phyloP scores from a whole-genome alignment of 192 early-diverging fungal genomes.

The Mortierella claussenii region DNA sequence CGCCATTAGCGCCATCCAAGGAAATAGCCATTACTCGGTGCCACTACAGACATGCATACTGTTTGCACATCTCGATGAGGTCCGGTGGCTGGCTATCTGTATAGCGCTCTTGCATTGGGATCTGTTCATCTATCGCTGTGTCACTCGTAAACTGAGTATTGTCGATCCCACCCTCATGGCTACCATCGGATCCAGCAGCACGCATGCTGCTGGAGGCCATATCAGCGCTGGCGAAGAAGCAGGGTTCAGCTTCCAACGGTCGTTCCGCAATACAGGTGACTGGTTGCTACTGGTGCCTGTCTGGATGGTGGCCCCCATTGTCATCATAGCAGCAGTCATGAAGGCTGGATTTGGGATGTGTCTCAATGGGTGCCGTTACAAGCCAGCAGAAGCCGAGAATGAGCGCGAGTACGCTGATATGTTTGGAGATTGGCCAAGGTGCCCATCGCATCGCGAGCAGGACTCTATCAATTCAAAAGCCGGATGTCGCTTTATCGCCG shows the following conservation, averaged over 20 bases:
- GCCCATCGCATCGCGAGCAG: neutral
- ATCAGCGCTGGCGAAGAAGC: neutral
- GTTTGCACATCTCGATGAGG: conserved; percentile 14
- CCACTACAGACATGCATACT: conserved; percentile 8
- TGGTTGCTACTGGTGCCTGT: conserved; percentile 3
- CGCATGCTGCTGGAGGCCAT: neutral
- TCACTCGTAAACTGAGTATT: conserved; percentile 14
- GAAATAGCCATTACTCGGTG: neutral
- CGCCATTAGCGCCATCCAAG: neutral
- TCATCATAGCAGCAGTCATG: neutral
- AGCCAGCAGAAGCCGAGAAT: neutral
- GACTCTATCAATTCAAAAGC: neutral
- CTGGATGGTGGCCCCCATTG: conserved; percentile 2
- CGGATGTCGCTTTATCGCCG: neutral
- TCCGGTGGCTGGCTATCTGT: conserved; percentile 18
- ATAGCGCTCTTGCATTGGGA: conserved; percentile 11
- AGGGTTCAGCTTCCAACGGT: conserved; percentile 7
- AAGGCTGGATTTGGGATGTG: neutral
- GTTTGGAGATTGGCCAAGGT: conserved; percentile 6
- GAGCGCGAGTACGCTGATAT: neutral
- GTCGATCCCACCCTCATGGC: conserved; percentile 3
- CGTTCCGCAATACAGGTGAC: conserved; percentile 4
- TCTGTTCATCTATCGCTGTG: conserved; percentile 14
- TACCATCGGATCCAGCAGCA: neutral
- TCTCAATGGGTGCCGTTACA: neutral